A percentile compares a stretch with the other conserved stretches of the same genome.
Conservation (phyloP, 2,329 filamentous ascomycete genomes). For the Trichophyton rubrum region DNA sequence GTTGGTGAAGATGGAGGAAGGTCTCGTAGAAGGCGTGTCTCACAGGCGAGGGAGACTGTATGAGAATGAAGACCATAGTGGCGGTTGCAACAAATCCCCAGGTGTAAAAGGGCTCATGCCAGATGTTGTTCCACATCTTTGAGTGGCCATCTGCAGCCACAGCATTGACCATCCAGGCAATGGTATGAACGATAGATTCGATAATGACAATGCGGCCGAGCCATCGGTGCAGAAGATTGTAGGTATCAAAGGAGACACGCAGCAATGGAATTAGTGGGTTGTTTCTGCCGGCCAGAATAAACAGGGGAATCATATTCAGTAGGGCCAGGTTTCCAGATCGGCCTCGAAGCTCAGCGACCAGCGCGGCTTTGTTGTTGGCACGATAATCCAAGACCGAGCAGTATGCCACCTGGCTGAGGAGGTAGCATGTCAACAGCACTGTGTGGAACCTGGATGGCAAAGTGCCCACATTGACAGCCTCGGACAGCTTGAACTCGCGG, state of each 20-base stretch:
- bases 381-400: slow-evolving; percentile 41
- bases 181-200: slow-evolving; percentile 57
- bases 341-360: slow-evolving; percentile 72
- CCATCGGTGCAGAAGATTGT: slow-evolving; percentile 82
- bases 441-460: slow-evolving; percentile 69
- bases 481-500: slow-evolving; percentile 55
- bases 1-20: slow-evolving; percentile 37
- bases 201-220: slow-evolving; percentile 63
- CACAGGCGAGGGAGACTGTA: slow-evolving; percentile 35
- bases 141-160: slow-evolving; percentile 51
- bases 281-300: slow-evolving; percentile 82
- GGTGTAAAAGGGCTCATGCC: slow-evolving; percentile 29
- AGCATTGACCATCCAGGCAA: slow-evolving; percentile 67
- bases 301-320: slow-evolving; percentile 82
- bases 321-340: slow-evolving; percentile 72
- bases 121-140: slow-evolving; percentile 30
- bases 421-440: slow-evolving; percentile 53
- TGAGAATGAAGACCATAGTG: slow-evolving; percentile 28
- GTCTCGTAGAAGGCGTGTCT: slow-evolving; percentile 38
- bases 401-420: slow-evolving; percentile 64
- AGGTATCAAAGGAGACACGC: slow-evolving; percentile 87
- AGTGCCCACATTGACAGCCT: slow-evolving; percentile 59
- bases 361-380: slow-evolving; percentile 36
- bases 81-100: slow-evolving; percentile 35
- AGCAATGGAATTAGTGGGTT: slow-evolving; percentile 77